Base-by-base conservation (phyloP, 2,329 filamentous ascomycete species). In the Ploettnerulaceae sp. region DNA sequence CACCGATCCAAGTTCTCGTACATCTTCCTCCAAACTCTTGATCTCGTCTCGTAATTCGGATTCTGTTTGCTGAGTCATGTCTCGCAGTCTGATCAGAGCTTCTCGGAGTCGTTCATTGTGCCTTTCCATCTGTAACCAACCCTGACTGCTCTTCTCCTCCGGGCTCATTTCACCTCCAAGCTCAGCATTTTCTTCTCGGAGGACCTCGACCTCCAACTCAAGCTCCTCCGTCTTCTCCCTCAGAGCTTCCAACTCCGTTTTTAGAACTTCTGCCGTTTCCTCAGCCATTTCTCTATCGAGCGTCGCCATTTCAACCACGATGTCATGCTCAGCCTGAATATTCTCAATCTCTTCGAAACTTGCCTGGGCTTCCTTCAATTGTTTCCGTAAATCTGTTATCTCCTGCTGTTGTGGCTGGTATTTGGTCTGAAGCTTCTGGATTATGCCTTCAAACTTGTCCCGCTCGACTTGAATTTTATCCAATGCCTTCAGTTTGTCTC, bases 201-300 rank as follows among this genome's bases (percentile, higher is more conserved):
- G 68, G 28, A 97, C 82, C 34, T 97, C 91, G 1, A 91, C 76
- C 63, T 98, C 91, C 7, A 96, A 72, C 58, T 93, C 82, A 6
- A 95, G 71, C 65, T 97, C 90, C 64, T 97, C 90, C 1, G 81
- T 69, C 61, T 83, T 89, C 48, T 78, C 70, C 60, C 88, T 87
- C 43, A 95, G 66, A 2, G 80, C 76, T 28, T 95, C 86, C 18
- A 94, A 71, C 61, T 98, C 90, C 1, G 79, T 76, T 64, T 89
- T 93, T 40, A 85, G 73, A 14, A 84, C 81, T 56, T 97, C 93
- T 0, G 87, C 84, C 33, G 82, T 89, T 67, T 96, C 91, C 66
- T 98, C 90, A 0, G 93, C 93, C 86, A 97, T 95, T 66, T 98
- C 91, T 34, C 88, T 81, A 63, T 98, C 93, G 20, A 98, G 71